Base-by-base conservation (phyloP, 2,329 filamentous ascomycete species). In the Hymenotorrendiella dingleyae region DNA sequence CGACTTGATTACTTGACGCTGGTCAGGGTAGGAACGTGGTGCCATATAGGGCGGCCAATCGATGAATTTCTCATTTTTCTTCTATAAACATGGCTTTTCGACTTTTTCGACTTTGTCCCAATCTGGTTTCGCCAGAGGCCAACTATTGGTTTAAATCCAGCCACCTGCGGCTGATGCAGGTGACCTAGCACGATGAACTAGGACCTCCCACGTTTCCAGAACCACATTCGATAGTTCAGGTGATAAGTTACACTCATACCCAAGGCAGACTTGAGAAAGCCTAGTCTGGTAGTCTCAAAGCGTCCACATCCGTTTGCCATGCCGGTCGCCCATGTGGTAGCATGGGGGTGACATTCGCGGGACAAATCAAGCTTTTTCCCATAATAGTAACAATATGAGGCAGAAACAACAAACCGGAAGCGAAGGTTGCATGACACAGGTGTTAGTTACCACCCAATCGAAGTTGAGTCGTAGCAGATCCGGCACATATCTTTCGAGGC, bases 41-140 rank as follows among this genome's bases (percentile, higher is more conserved):
- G 12, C n/a, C 35, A 38, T 27, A 19, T 43, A 43, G 22, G 41
- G 41, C 41, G 12, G 26, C 41, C 35, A 43, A 43, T 43, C 35
- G 41, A 24, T 26, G 28, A 35, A 21, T 43, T 39, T 34, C 22
- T 17, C 16, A 16, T 17, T 28, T 29, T 29, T 14, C 29, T 28
- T 27, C 11, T 16, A 23, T 24, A 29, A 21, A 26, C 14, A 17
- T n/a, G 39, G 39, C 23, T 28, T 42, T 42, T 29, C 30, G 14
- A 27, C 17, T 30, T 32, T 14, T 24, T 37, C 40, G 34, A 29
- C 40, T 32, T 37, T 43, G 33, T 27, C 32, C 24, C 23, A 37
- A 19, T 21, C 16, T 22, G 16, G 30, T 39, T 39, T n/a, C n/a
- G n/a, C n/a, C n/a, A n/a, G 28, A 9, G 23, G 20, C 9, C 9